A percentile compares a stretch with the other conserved stretches of the same genome.
phyloP scores from a whole-genome alignment of 176 grass and related monocot species.

The Pontederia crassipes region DNA sequence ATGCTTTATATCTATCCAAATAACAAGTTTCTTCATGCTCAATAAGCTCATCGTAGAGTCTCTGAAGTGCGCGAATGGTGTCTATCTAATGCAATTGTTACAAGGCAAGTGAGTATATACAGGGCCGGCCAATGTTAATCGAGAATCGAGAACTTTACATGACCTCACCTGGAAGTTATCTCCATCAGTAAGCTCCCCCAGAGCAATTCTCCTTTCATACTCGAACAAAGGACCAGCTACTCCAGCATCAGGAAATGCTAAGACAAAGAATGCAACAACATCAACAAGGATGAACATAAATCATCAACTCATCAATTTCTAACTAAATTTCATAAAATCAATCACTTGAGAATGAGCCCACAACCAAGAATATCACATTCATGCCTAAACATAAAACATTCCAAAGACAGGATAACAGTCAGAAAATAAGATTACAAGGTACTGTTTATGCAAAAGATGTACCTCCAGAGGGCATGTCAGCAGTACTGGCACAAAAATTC shows the following conservation, averaged over 20 bases:
- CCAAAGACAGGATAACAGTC: no score
- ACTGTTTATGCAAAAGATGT: no score
- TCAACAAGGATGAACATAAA: no score
- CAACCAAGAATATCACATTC: no score
- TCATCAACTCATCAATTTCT: no score
- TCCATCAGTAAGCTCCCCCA: slow-evolving; percentile 65
- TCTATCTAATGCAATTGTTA: slow-evolving; percentile 41
- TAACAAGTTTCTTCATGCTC: slow-evolving; percentile 55
- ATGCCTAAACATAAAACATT: no score
- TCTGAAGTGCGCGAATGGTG: slow-evolving; percentile 62
- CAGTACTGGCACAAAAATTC: no score
- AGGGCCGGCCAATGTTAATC: background rate
- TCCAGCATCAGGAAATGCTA: slow-evolving; percentile 25
- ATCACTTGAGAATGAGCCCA: no score
- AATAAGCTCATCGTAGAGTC: slow-evolving; percentile 64
- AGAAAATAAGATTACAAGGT: no score
- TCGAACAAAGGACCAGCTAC: slow-evolving; percentile 56
- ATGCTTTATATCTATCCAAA: slow-evolving; percentile 70
- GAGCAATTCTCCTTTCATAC: slow-evolving; percentile 65
- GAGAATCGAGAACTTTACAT: background rate
- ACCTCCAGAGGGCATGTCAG: no score
- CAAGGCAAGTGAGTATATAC: background rate
- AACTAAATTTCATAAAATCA: no score
- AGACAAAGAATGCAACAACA: no score
- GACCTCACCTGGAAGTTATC: slow-evolving; percentile 71